A percentile compares a stretch with the other conserved stretches of the same genome.
These are phyloP conservation scores for Ogataea nakhonphanomensis DNA, from an alignment of 805 yeast species.

Conservation along the genomic window DNA sequence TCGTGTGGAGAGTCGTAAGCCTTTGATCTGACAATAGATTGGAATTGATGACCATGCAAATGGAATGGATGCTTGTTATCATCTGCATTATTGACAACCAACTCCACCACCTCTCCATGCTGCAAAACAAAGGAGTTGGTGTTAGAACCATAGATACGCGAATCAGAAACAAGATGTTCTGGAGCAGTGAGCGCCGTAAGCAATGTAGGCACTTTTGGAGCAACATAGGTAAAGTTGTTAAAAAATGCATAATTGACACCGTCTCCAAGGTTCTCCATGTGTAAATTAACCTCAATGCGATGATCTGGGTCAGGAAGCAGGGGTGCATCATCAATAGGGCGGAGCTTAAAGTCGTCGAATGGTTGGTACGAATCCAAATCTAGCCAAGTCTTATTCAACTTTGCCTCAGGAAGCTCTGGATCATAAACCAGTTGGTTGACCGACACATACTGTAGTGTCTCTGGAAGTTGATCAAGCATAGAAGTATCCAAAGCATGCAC, in stretches of 20 bases:
- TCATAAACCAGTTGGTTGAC: constrained; percentile 57
- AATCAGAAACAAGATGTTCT: constrained; percentile 44
- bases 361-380: constrained; percentile 31
- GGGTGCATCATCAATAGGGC: constrained; percentile 38
- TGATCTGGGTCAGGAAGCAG: constrained; percentile 60
- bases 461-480: constrained; percentile 71
- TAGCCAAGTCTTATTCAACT: constrained; percentile 14
- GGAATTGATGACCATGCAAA: constrained; percentile 89
- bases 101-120: constrained; percentile 62
- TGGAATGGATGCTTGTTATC: constrained; percentile 96
- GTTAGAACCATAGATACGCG: constrained; percentile 69
- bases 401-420: constrained; percentile 24
- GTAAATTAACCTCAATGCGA: constrained; percentile 53
- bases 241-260: constrained; percentile 78
- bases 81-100: constrained; percentile 76
- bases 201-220: constrained; percentile 71
- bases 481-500: constrained; percentile 59
- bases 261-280: constrained; percentile 67
- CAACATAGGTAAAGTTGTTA: constrained; percentile 59
- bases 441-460: constrained; percentile 49
- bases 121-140: constrained; percentile 62
- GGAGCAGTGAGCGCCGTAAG: constrained; percentile 63
- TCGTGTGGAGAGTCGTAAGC: constrained; percentile 55
- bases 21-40: constrained; percentile 65
- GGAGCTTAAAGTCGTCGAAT: constrained; percentile 45